Conservation (phyloP, 805 yeast genomes). For the Yarrowia osloensis region DNA sequence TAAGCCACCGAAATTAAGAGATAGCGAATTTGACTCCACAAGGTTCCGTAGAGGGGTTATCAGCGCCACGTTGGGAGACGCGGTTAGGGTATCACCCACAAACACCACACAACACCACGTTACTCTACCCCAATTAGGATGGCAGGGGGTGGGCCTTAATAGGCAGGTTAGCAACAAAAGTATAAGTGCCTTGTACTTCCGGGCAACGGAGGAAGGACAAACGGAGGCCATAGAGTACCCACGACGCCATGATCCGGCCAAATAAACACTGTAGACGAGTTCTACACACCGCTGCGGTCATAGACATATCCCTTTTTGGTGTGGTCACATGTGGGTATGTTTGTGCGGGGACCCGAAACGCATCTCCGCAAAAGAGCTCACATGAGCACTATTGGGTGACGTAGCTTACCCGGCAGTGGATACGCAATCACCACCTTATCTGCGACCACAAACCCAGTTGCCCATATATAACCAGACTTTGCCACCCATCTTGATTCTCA, state of each 20-base stretch:
- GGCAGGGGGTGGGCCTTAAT: slow-evolving; percentile 24
- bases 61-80: slow-evolving; percentile 24
- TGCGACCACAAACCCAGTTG: slow-evolving; percentile 17
- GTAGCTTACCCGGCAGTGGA: slow-evolving; percentile 23
- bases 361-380: slow-evolving; percentile 28
- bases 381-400: slow-evolving; percentile 25
- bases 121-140: slow-evolving; percentile 22
- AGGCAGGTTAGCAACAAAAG: slow-evolving; percentile 26
- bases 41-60: slow-evolving; percentile 18
- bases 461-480: slow-evolving; percentile 15
- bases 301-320: not conserved
- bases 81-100: not conserved
- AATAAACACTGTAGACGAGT: not conserved
- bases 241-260: not conserved
- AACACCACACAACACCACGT: slow-evolving; percentile 13
- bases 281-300: not conserved
- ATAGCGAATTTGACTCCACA: slow-evolving; percentile 1
- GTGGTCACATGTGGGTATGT: not conserved
- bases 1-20: slow-evolving; percentile 28
- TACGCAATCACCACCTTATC: slow-evolving; percentile 30
- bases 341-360: not conserved
- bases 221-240: not conserved
- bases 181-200: slow-evolving; percentile 11
- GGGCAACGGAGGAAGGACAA: not conserved
- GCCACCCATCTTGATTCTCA: slow-evolving; percentile 22